Percentiles rank a stretch among this genome's conserved stretches.
Evolutionary conservation across 2,329 filamentous ascomycete species (phyloP).

Genomic region (Tolypocladium paradoxum): DNA sequence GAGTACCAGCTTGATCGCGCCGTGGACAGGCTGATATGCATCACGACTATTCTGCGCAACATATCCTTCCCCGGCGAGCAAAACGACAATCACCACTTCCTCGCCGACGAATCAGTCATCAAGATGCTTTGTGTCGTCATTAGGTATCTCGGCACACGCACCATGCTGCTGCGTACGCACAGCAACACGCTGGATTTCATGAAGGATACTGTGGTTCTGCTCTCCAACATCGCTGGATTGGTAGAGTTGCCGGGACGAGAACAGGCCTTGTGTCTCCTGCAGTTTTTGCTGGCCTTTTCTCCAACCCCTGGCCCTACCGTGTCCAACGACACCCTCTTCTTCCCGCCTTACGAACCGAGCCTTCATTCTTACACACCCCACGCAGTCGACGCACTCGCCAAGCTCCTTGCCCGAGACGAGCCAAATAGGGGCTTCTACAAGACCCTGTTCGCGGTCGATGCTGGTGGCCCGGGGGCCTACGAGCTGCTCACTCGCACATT

Average conservation of each 20-base stretch:
- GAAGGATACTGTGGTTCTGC: slow-evolving; percentile 83
- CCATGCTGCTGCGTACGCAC: slow-evolving; percentile 72
- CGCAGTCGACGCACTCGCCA: slow-evolving; percentile 82
- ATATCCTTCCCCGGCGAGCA: slow-evolving; percentile 64
- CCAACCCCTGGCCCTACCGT: slow-evolving; percentile 61
- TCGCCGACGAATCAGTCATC: slow-evolving; percentile 69
- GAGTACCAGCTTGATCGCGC: slow-evolving; percentile 78
- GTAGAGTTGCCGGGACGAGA: slow-evolving; percentile 78
- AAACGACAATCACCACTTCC: slow-evolving; percentile 55
- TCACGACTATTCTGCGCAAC: slow-evolving; percentile 87
- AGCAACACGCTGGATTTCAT: slow-evolving; percentile 89
- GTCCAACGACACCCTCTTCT: slow-evolving; percentile 52
- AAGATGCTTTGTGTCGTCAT: slow-evolving; percentile 78
- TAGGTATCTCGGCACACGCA: slow-evolving; percentile 77
- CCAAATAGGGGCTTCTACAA: slow-evolving; percentile 83
- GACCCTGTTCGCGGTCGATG: slow-evolving; percentile 67
- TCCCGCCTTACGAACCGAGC: slow-evolving; percentile 68
- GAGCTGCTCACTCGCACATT: slow-evolving; percentile 84
- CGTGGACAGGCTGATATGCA: slow-evolving; percentile 77
- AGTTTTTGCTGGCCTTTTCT: slow-evolving; percentile 85
- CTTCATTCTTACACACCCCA: slow-evolving; percentile 81
- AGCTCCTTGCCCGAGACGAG: slow-evolving; percentile 84
- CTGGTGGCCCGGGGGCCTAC: slow-evolving; percentile 50
- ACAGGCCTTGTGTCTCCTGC: slow-evolving; percentile 74
- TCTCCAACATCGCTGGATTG: slow-evolving; percentile 77